These are phyloP conservation scores for Tagetes patula DNA, from an alignment of 129 eudicot species.

Conservation along the genomic window DNA sequence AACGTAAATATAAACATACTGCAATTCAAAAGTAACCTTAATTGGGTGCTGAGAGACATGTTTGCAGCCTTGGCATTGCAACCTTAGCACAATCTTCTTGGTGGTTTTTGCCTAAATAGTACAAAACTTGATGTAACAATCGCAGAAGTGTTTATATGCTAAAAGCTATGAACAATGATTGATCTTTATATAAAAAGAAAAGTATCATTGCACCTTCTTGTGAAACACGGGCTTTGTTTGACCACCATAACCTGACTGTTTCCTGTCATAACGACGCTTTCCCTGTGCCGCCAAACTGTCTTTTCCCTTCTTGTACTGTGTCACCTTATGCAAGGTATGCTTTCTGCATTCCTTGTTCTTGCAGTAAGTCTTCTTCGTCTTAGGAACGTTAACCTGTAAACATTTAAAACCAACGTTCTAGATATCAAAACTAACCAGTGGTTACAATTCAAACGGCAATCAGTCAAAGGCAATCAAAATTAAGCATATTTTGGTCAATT, in stretches of 20 bases:
- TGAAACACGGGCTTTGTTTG: constrained; percentile 50
- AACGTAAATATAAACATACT: not conserved
- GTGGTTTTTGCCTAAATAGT: constrained; percentile 39
- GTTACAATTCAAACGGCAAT: too few species aligned
- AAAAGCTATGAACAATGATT: not conserved
- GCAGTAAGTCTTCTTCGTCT: constrained; percentile 45
- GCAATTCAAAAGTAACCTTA: constrained; percentile 17
- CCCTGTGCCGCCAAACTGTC: constrained; percentile 51
- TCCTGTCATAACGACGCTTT: constrained; percentile 49
- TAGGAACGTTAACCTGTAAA: constrained; percentile 42
- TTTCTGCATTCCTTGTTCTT: constrained; percentile 36
- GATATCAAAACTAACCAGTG: too few species aligned
- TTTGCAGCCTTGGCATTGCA: constrained; percentile 49
- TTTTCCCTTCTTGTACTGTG: constrained; percentile 45
- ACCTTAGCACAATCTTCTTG: constrained; percentile 47
- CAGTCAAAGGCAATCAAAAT: too few species aligned
- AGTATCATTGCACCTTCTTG: constrained; percentile 31
- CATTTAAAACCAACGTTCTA: too few species aligned
- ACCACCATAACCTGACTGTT: constrained; percentile 51
- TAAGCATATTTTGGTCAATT: too few species aligned
- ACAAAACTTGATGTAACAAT: not conserved
- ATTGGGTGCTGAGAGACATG: constrained; percentile 47
- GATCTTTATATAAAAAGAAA: not conserved
- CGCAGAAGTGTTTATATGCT: not conserved
- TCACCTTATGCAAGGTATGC: constrained; percentile 42